Conservation (phyloP, 495 filamentous ascomycete species). For the Stereocaulon alpinum region DNA sequence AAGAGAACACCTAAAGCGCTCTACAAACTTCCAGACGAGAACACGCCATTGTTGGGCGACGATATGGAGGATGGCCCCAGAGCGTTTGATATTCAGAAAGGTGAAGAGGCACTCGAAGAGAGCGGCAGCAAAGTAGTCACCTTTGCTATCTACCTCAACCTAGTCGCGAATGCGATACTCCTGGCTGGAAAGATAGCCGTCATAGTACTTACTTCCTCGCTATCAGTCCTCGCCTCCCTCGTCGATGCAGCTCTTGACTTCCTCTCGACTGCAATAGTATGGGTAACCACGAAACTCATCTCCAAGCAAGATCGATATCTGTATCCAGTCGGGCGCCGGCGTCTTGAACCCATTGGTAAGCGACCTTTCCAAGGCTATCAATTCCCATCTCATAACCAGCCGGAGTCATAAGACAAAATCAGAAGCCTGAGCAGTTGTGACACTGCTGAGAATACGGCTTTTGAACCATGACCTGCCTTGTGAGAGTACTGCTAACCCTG, state of each 20-base stretch:
- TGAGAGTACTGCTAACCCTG: too few species aligned
- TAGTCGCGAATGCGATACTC: conserved; percentile 70
- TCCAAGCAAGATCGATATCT: conserved; percentile 61
- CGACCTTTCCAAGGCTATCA: too few species aligned
- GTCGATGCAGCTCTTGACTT: conserved; percentile 87
- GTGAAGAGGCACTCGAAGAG: conserved; percentile 35
- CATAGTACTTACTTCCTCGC: conserved; percentile 64
- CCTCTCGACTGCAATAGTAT: conserved; percentile 75
- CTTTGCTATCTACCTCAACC: conserved; percentile 75
- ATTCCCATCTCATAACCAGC: too few species aligned
- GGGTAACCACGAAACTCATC: conserved; percentile 69
- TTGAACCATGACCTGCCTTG: too few species aligned
- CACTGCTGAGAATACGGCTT: too few species aligned
- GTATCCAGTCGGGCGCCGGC: conserved; percentile 73
- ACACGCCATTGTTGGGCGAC: conserved; percentile 47
- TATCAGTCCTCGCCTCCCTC: conserved; percentile 79
- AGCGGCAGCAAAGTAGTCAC: conserved; percentile 58
- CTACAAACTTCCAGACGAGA: conserved; percentile 64
- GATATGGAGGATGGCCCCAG: conserved; percentile 17
- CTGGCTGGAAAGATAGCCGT: conserved; percentile 73
- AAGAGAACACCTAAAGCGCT: conserved; percentile 74
- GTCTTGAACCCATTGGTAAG: conserved; percentile 59
- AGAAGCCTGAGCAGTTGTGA: too few species aligned
- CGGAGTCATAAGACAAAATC: too few species aligned
- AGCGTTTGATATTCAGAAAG: conserved; percentile 12